Percentiles rank a stretch among this genome's conserved stretches.
These are phyloP conservation scores for Ceratocystis huliohia DNA, from an alignment of 2,329 filamentous ascomycete genomes.

Conservation along the genomic window DNA sequence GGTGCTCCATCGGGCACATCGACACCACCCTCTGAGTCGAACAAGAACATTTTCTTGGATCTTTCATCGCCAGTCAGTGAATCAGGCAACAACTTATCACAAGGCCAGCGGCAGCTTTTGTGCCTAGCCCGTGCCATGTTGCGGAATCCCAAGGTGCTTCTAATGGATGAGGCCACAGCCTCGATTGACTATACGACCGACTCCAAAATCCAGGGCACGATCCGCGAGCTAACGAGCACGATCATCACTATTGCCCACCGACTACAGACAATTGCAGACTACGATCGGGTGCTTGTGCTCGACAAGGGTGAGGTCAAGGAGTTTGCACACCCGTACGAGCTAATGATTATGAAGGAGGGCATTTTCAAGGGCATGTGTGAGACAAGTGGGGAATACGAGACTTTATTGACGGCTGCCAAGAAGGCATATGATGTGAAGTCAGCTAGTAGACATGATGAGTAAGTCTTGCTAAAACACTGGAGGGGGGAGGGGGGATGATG, in stretches of 20 bases:
- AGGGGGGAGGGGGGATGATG: not conserved
- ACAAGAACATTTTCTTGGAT: slow-evolving; percentile 91
- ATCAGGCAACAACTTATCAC: slow-evolving; percentile 86
- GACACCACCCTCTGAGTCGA: slow-evolving; percentile 41
- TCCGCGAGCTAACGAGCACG: slow-evolving; percentile 83
- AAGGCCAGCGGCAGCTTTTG: slow-evolving; percentile 87
- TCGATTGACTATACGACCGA: slow-evolving; percentile 96
- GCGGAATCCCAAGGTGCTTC: slow-evolving; percentile 80
- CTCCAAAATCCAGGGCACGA: slow-evolving; percentile 88
- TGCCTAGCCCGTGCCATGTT: slow-evolving; percentile 88
- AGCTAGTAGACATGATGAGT: slow-evolving; percentile 28
- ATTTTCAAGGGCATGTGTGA: slow-evolving; percentile 52
- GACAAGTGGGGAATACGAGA: slow-evolving; percentile 46
- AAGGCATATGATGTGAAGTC: slow-evolving; percentile 36
- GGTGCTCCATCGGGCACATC: slow-evolving; percentile 22
- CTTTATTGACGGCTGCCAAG: slow-evolving; percentile 41
- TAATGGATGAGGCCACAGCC: slow-evolving; percentile 98
- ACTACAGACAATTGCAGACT: slow-evolving; percentile 92
- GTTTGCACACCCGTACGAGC: slow-evolving; percentile 76
- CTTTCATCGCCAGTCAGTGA: slow-evolving; percentile 73
- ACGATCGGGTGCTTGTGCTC: slow-evolving; percentile 90
- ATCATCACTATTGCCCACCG: slow-evolving; percentile 95
- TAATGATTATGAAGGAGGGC: slow-evolving; percentile 59
- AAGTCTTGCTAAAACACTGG: slow-evolving; percentile 18
- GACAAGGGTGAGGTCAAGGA: slow-evolving; percentile 82